Conservation (phyloP, 2,329 filamentous ascomycete genomes). For the Fusarium sp. region DNA sequence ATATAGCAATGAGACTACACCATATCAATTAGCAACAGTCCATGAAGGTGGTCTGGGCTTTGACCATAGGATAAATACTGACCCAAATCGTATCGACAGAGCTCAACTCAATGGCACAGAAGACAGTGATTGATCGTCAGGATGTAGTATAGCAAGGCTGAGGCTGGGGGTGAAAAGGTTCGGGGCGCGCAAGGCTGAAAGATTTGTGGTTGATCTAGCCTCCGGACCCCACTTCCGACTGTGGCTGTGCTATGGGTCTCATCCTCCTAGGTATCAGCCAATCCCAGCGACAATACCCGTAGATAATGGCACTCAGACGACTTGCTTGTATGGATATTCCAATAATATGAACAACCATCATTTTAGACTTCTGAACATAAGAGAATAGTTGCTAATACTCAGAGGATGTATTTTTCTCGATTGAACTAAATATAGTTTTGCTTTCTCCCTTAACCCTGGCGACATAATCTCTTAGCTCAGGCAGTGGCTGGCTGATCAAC, state of each 20-base stretch:
- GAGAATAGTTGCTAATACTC: not conserved
- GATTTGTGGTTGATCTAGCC: not conserved
- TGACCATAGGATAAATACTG: not conserved
- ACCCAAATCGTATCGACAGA: slow-evolving; percentile 1
- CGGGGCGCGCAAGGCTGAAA: slow-evolving; percentile 40
- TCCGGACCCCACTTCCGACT: not conserved
- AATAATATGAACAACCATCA: not conserved
- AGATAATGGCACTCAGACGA: slow-evolving; percentile 6
- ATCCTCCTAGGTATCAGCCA: slow-evolving; percentile 1
- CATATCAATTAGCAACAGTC: not conserved
- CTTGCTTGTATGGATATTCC: not conserved
- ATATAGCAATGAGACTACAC: not conserved
- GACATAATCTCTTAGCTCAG: slow-evolving; percentile 12
- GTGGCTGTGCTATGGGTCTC: slow-evolving; percentile 16
- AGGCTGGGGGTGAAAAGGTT: slow-evolving; percentile 40
- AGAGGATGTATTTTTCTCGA: not conserved
- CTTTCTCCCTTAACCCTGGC: slow-evolving; percentile 8
- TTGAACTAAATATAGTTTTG: not conserved
- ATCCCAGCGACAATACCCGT: slow-evolving; percentile 3
- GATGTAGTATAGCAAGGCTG: slow-evolving; percentile 41
- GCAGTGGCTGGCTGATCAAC: slow-evolving; percentile 24
- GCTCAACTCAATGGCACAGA: slow-evolving; percentile 3
- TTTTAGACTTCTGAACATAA: not conserved
- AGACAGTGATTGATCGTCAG: slow-evolving; percentile 19
- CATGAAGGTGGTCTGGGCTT: not conserved